A percentile compares a stretch with the other conserved stretches of the same genome.
These are phyloP conservation scores for Cytidiella melzeri DNA, from an alignment of 768 basidiomycete genomes.

Conservation along the genomic window DNA sequence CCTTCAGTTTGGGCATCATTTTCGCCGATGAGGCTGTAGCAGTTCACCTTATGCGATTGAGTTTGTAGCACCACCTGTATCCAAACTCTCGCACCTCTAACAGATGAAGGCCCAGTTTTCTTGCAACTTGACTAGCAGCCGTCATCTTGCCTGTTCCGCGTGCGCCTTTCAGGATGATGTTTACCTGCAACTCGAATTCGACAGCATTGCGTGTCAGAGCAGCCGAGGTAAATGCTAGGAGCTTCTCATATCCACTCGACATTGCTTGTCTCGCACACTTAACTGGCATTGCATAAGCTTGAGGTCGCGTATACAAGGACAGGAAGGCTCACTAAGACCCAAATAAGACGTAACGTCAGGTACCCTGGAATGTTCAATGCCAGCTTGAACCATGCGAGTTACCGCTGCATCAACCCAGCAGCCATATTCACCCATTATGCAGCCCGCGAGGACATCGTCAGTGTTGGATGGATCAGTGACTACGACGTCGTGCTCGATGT, in stretches of 20 bases:
- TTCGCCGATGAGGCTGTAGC: conserved; percentile 79
- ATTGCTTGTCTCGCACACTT: neutral
- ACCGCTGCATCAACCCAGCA: conserved; percentile 72
- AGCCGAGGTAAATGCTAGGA: conserved; percentile 56
- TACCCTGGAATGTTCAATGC: conserved; percentile 61
- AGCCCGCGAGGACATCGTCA: conserved; percentile 46
- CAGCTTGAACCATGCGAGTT: conserved; percentile 77
- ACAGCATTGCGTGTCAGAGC: conserved; percentile 49
- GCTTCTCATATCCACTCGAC: conserved; percentile 35
- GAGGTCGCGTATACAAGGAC: neutral
- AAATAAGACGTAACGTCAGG: conserved; percentile 47
- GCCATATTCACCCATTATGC: conserved; percentile 65
- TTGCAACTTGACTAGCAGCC: conserved; percentile 47
- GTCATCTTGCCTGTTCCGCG: conserved; percentile 81
- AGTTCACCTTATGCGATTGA: conserved; percentile 58
- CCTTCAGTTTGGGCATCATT: conserved; percentile 71
- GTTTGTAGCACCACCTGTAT: neutral
- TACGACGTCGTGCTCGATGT: conserved; percentile 61
- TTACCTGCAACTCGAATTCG: conserved; percentile 58
- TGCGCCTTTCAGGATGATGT: conserved; percentile 72
- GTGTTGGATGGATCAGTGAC: conserved; percentile 28
- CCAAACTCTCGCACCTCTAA: conserved; percentile 49
- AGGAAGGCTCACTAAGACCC: conserved; percentile 44
- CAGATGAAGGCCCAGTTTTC: conserved; percentile 66
- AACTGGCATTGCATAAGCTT: conserved; percentile 3